Evolutionary conservation across 805 yeast genomes (phyloP).

Genomic region (Kurtzmaniella fragi): DNA sequence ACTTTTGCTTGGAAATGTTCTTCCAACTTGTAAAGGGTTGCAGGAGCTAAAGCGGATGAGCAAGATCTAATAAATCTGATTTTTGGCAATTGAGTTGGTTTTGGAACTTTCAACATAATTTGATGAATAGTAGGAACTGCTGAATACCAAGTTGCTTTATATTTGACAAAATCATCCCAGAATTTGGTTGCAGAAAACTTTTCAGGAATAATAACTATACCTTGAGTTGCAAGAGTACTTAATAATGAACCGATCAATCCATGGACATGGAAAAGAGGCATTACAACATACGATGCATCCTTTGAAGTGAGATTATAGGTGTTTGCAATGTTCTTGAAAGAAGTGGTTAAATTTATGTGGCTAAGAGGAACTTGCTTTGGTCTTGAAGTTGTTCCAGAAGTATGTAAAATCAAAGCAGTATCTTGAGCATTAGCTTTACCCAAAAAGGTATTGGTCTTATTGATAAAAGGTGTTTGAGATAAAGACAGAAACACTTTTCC

Average conservation of each 20-base stretch:
- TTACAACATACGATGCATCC: slow-evolving; percentile 60
- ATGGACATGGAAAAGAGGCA: slow-evolving; percentile 78
- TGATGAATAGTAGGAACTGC: slow-evolving; percentile 76
- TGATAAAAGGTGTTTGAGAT: slow-evolving; percentile 21
- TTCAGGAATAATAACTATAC: slow-evolving; percentile 57
- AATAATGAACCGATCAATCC: slow-evolving; percentile 64
- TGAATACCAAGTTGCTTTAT: slow-evolving; percentile 64
- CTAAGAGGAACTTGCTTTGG: slow-evolving; percentile 74
- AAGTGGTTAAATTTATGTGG: slow-evolving; percentile 56
- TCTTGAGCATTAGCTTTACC: slow-evolving; percentile 45
- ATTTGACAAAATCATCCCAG: slow-evolving; percentile 51
- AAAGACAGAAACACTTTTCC: slow-evolving; percentile 20
- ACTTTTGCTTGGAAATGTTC: slow-evolving; percentile 59
- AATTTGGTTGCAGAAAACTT: slow-evolving; percentile 56
- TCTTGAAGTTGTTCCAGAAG: slow-evolving; percentile 73
- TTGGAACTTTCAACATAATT: slow-evolving; percentile 49
- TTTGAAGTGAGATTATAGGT: slow-evolving; percentile 47
- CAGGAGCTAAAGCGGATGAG: slow-evolving; percentile 65
- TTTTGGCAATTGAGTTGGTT: slow-evolving; percentile 47
- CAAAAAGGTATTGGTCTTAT: slow-evolving; percentile 25
- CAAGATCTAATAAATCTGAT: slow-evolving; percentile 69
- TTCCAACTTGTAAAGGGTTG: slow-evolving; percentile 56
- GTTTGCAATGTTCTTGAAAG: slow-evolving; percentile 52
- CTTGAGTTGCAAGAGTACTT: slow-evolving; percentile 57
- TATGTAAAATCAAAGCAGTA: slow-evolving; percentile 62